Evolutionary conservation across 2,329 filamentous ascomycete genomes (phyloP).

Genomic region (Diaporthe eres): DNA sequence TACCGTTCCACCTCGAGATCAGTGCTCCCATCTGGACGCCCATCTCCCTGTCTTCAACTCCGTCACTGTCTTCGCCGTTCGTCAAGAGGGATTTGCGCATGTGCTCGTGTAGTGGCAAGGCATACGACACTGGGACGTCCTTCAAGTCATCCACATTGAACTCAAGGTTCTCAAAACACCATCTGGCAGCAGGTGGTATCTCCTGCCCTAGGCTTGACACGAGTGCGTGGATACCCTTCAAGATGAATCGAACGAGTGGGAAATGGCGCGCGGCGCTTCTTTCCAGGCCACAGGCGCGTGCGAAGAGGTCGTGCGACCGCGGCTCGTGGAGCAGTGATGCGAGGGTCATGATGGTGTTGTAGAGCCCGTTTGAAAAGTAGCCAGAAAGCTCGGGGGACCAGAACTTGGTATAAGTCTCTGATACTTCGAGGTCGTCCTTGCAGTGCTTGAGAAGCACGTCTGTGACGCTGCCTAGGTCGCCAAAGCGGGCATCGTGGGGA

Average conservation of each 20-base stretch:
- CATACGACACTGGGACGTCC: conserved; percentile 16
- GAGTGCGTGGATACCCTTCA: conserved; percentile 1
- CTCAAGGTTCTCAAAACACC: conserved; percentile 22
- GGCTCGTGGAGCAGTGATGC: conserved; percentile 16
- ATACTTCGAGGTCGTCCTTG: conserved; percentile 10
- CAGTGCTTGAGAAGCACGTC: conserved; percentile 19
- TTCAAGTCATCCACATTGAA: background rate
- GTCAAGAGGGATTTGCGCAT: background rate
- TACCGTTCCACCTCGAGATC: conserved; percentile 11
- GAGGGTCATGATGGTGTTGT: background rate
- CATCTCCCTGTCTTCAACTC: background rate
- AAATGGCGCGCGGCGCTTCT: background rate
- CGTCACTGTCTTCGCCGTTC: background rate
- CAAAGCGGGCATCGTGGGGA: conserved; percentile 1
- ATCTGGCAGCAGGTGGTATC: background rate
- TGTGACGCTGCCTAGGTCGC: background rate
- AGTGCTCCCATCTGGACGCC: background rate
- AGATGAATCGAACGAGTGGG: background rate
- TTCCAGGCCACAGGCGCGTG: background rate
- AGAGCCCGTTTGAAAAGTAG: conserved; percentile 6
- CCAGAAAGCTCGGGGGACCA: conserved; percentile 1
- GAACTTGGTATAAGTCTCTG: background rate
- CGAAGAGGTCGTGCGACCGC: conserved; percentile 1
- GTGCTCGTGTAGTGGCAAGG: background rate
- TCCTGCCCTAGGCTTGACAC: conserved; percentile 1